Conservation (phyloP, 2,329 filamentous ascomycete species). For the Ambrosiella cleistominuta region DNA sequence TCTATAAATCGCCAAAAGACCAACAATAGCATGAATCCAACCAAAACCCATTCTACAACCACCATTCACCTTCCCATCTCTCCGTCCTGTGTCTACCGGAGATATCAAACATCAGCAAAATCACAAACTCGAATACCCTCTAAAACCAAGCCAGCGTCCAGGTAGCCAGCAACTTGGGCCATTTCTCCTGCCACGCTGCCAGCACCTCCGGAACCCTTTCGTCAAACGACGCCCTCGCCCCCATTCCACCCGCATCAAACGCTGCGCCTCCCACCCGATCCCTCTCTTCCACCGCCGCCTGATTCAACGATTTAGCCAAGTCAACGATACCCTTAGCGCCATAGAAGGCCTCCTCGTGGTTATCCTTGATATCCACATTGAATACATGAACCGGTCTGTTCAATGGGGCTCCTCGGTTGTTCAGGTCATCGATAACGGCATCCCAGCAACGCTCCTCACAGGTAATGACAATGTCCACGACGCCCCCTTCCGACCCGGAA, state of each 20-base stretch:
- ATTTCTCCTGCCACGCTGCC: constrained; percentile 83
- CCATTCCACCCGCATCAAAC: constrained; percentile 53
- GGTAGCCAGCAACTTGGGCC: constrained; percentile 75
- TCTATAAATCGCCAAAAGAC: background rate
- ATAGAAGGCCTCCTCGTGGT: constrained; percentile 86
- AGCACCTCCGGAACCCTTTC: constrained; percentile 84
- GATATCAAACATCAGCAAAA: background rate
- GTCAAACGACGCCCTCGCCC: constrained; percentile 64
- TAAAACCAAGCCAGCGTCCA: constrained; percentile 96
- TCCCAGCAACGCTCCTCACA: constrained; percentile 98
- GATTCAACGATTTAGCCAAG: constrained; percentile 69
- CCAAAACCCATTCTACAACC: background rate
- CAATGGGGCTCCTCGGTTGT: constrained; percentile 66
- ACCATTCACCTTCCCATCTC: background rate
- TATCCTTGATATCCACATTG: constrained; percentile 96
- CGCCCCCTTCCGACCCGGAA: constrained; percentile 65
- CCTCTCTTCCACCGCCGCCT: constrained; percentile 60
- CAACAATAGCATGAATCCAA: background rate
- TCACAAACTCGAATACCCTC: background rate
- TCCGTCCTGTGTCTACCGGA: constrained; percentile 9
- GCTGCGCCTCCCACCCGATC: constrained; percentile 42
- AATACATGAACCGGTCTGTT: constrained; percentile 94
- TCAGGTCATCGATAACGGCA: constrained; percentile 83
- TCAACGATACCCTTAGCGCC: constrained; percentile 87
- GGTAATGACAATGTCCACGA: constrained; percentile 89